Conservation (phyloP, 164 flowering plant species). For the Nymphaea colorata region DNA sequence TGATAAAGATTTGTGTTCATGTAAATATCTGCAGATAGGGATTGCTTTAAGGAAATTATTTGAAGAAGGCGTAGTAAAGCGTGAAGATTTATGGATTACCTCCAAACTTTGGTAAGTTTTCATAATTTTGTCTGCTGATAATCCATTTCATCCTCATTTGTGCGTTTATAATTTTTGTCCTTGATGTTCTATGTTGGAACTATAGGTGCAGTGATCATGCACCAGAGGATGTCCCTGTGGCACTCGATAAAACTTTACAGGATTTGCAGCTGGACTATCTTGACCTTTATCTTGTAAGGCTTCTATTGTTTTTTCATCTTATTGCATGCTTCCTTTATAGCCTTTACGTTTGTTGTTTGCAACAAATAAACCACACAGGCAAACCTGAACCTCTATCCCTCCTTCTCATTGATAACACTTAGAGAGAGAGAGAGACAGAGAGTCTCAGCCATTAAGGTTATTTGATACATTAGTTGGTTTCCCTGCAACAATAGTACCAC, state of each 20-base stretch:
- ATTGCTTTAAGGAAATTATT: slow-evolving; percentile 53
- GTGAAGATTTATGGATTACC: slow-evolving; percentile 72
- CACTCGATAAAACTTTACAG: slow-evolving; percentile 29
- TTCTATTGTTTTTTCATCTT: neutral
- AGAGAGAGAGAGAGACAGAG: too few species aligned
- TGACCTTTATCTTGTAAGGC: slow-evolving; percentile 49
- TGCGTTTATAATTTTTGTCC: neutral
- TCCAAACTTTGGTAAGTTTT: slow-evolving; percentile 75
- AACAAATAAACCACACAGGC: too few species aligned
- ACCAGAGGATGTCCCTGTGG: slow-evolving; percentile 49
- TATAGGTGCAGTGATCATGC: slow-evolving; percentile 43
- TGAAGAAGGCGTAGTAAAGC: slow-evolving; percentile 73
- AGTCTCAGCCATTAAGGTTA: too few species aligned
- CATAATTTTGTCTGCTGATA: neutral
- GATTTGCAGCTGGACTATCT: slow-evolving; percentile 55
- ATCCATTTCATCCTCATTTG: neutral
- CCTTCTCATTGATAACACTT: too few species aligned
- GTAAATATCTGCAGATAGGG: slow-evolving; percentile 45
- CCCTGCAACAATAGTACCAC: too few species aligned
- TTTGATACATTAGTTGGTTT: too few species aligned
- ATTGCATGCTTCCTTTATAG: neutral
- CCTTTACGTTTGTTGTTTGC: neutral
- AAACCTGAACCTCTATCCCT: too few species aligned
- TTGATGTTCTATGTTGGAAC: neutral
- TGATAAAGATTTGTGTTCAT: neutral